Base-by-base conservation (phyloP, 805 yeast genomes). In the Blastobotrys parvus region DNA sequence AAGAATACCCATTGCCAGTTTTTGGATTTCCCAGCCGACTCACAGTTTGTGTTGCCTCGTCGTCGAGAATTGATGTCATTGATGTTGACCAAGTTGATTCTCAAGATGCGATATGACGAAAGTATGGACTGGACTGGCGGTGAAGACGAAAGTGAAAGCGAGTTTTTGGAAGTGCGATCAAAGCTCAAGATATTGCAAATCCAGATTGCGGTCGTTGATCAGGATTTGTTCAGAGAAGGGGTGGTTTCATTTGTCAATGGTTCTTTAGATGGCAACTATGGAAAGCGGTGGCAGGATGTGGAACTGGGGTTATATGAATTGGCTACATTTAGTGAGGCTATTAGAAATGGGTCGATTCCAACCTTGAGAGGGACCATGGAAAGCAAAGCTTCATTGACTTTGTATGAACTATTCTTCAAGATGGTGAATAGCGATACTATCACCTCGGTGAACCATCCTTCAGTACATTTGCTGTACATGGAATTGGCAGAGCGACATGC, bases 261-360 rank as follows among this genome's bases (percentile, higher is more conserved):
- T 51, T 66, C 74, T 16, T 52, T 74, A 41, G 64, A 68, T 55
- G 50, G 56, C 17, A 44, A 47, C 2, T 52, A 55, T 50, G 36
- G 43, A 2, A 42, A 45, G 10, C 43, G 79, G 50, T 89, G 97
- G 97, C 76, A 87, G 58, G 76, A 74, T 21, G 70, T 86, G 32
- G 99, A 92, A 62, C 70, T 92, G 49, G 97, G 95, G 2, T 67
- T 92, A 41, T 88, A 71, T 59, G 94, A 89, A 63, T 71, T 92
- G 56, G 75, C 78, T 42, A 82, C 80, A 51, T 79, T 81, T 51
- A 78, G 88, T 40, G 97, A 90, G 47, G 75, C 84, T 44, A 68
- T 89, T 45, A 77, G 86, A 60, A 83, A 80, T 54, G 86, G 86
- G 52, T 61, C 81, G n/a, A 75, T 87, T 62, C 78, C 78, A 53